These are phyloP conservation scores for Yamadazyma membranifaciens DNA, from an alignment of 1,139 yeast genomes.

Conservation along the genomic window DNA sequence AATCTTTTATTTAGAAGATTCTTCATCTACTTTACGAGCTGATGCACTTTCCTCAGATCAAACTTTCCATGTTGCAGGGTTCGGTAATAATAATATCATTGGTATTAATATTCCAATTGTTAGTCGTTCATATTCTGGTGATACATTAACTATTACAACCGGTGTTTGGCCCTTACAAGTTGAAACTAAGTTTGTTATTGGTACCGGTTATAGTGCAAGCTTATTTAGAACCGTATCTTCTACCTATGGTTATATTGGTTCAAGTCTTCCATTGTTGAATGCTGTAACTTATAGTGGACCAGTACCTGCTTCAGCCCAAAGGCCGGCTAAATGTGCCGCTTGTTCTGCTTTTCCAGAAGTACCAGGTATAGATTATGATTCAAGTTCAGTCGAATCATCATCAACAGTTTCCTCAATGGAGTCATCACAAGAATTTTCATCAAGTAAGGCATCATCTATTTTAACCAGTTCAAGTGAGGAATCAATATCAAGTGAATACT, in stretches of 20 bases:
- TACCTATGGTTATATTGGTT: constrained; percentile 17
- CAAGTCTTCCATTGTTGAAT: constrained; percentile 10
- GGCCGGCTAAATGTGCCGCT: constrained; percentile 6
- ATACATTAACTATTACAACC: constrained; percentile 11
- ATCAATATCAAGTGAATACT: not conserved
- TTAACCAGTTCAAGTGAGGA: not conserved
- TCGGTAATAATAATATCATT: constrained; percentile 29
- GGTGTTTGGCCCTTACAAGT: constrained; percentile 1
- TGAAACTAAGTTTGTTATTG: constrained; percentile 21
- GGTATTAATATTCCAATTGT: constrained; percentile 21
- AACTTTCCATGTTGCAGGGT: constrained; percentile 29
- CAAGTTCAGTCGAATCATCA: not conserved
- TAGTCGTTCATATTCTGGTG: constrained; percentile 11
- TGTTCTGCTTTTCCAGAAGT: constrained; percentile 9
- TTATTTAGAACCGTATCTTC: constrained; percentile 14
- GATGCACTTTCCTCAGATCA: constrained; percentile 18
- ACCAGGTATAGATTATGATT: constrained; percentile 8
- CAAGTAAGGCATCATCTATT: not conserved
- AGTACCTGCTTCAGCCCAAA: constrained; percentile 7
- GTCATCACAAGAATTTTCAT: too few relatives aligned
- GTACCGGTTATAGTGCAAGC: constrained; percentile 19
- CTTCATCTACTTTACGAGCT: constrained; percentile 21
- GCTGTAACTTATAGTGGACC: constrained; percentile 10
- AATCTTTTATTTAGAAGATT: constrained; percentile 21
- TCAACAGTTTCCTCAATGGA: constrained; percentile 1